phyloP scores from a whole-genome alignment of 805 yeast species.

The Sugiyamaella smithiae region DNA sequence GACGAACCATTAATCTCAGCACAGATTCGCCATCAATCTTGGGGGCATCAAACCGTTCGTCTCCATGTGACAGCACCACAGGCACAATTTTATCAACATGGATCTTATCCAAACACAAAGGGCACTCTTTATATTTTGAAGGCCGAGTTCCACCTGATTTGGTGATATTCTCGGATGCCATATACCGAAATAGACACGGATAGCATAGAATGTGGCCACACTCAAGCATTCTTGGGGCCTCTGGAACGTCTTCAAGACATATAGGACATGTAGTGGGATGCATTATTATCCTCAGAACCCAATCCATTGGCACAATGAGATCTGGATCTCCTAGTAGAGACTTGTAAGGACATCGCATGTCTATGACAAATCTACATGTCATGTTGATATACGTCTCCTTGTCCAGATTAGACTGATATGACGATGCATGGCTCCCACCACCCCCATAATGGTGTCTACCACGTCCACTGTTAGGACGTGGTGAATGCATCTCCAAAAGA shows the following conservation, averaged over 20 bases:
- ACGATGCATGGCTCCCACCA: not conserved
- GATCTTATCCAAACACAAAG: conserved; percentile 65
- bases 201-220: conserved; percentile 94
- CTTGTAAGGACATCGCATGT: conserved; percentile 52
- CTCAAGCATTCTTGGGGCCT: conserved; percentile 90
- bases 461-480: not conserved
- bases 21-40: conserved; percentile 52
- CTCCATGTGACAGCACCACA: conserved; percentile 45
- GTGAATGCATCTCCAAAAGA: conserved; percentile 7
- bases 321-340: conserved; percentile 72
- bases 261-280: conserved; percentile 81
- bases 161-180: conserved; percentile 49
- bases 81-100: conserved; percentile 60
- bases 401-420: conserved; percentile 19
- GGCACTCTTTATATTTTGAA: conserved; percentile 66
- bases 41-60: conserved; percentile 58
- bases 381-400: conserved; percentile 58
- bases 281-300: conserved; percentile 70
- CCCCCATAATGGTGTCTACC: not conserved
- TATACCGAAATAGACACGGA: conserved; percentile 71
- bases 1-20: conserved; percentile 62
- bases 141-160: conserved; percentile 11
- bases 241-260: conserved; percentile 76
- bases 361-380: conserved; percentile 79
- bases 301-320: conserved; percentile 57